phyloP scores from a whole-genome alignment of 441 rosid genomes.

The Dalechampia spathulata region DNA sequence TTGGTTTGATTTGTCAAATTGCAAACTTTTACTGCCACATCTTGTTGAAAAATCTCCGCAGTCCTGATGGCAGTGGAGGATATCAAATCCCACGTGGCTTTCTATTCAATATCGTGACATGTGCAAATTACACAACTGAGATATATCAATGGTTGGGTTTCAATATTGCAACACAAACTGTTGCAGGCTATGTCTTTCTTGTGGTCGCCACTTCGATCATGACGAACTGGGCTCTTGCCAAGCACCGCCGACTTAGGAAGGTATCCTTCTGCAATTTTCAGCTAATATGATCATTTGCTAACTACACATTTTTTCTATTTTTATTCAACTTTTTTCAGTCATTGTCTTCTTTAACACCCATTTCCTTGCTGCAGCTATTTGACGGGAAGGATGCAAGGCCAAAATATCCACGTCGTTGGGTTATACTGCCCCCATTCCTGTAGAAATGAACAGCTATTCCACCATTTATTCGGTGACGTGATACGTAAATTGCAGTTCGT shows the following conservation, averaged over 20 bases:
- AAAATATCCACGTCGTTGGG: constrained; percentile 80
- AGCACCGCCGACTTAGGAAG: constrained; percentile 84
- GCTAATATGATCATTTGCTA: too few relatives aligned
- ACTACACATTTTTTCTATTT: too few relatives aligned
- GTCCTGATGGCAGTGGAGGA: constrained; percentile 59
- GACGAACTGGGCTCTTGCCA: constrained; percentile 96
- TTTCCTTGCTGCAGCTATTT: constrained; percentile 43
- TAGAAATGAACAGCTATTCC: constrained; percentile 20
- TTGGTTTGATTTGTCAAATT: constrained; percentile 70
- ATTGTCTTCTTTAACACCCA: too few relatives aligned
- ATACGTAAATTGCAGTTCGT: constrained; percentile 2
- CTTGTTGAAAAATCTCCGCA: constrained; percentile 69
- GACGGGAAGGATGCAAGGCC: constrained; percentile 88
- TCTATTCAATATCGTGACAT: constrained; percentile 85
- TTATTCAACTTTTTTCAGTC: too few relatives aligned
- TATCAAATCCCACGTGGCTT: constrained; percentile 90
- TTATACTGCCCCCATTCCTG: constrained; percentile 79
- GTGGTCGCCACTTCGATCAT: constrained; percentile 71
- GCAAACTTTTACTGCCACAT: constrained; percentile 84
- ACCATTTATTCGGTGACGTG: neutral
- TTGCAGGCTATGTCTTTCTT: constrained; percentile 78
- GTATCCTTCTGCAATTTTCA: too few relatives aligned
- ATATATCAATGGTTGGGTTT: constrained; percentile 96
- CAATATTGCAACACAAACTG: constrained; percentile 87
- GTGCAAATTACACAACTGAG: constrained; percentile 93